Evolutionary conservation across 495 filamentous ascomycete species (phyloP).

Genomic region (Xylaria flabelliformis): DNA sequence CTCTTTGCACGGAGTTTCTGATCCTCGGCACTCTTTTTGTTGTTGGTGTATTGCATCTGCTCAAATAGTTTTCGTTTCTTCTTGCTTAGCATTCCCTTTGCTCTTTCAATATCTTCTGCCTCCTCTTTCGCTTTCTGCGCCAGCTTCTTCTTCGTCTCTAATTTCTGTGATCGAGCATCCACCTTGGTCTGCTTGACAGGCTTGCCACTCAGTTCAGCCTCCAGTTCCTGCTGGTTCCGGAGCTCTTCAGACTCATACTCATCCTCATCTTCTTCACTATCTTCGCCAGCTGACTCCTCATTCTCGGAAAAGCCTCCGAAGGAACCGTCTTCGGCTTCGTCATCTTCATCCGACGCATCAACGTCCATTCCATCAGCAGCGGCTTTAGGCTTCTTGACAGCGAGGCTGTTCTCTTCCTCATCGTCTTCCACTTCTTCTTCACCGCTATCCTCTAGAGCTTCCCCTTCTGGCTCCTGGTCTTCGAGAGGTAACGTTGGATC

Average conservation of each 20-base stretch:
- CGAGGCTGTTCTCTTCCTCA: constrained; percentile 44
- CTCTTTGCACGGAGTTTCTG: constrained; percentile 78
- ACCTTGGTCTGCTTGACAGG: constrained; percentile 48
- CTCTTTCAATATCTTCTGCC: constrained; percentile 81
- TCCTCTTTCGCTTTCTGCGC: constrained; percentile 74
- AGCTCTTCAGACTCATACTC: constrained; percentile 55
- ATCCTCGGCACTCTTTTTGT: constrained; percentile 80
- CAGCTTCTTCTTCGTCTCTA: constrained; percentile 68
- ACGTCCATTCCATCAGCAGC: constrained; percentile 53
- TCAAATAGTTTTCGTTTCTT: constrained; percentile 90
- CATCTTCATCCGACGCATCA: constrained; percentile 51
- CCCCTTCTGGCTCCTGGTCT: constrained; percentile 83
- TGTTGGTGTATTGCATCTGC: constrained; percentile 91
- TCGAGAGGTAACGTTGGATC: constrained; percentile 83
- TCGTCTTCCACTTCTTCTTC: constrained; percentile 55
- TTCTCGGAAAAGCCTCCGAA: constrained; percentile 54
- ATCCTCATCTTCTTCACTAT: constrained; percentile 55
- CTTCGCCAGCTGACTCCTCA: constrained; percentile 44
- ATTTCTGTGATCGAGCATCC: constrained; percentile 64
- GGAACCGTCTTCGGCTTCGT: constrained; percentile 42
- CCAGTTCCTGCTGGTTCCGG: constrained; percentile 81
- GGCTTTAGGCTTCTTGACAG: constrained; percentile 51
- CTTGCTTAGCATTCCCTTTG: constrained; percentile 91
- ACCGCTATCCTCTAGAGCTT: constrained; percentile 68
- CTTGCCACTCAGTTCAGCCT: constrained; percentile 78